These are phyloP conservation scores for Penicillium paxilli DNA, from an alignment of 495 filamentous ascomycete genomes.

Conservation along the genomic window DNA sequence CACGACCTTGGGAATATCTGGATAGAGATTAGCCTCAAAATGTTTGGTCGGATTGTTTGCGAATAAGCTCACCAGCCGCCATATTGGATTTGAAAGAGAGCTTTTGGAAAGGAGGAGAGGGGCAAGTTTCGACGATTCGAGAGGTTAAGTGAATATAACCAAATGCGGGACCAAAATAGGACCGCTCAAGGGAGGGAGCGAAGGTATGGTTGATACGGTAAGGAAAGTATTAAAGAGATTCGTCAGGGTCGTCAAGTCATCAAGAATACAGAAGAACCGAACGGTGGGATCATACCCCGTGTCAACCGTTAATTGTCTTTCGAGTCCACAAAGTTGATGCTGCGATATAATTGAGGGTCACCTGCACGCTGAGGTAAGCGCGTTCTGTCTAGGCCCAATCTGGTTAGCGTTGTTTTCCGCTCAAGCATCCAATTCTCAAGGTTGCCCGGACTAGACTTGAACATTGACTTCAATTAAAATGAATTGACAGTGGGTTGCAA, in stretches of 20 bases:
- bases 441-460: too few species aligned
- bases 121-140: neutral
- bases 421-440: too few species aligned
- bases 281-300: slow-evolving; percentile 12
- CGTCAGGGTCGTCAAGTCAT: slow-evolving; percentile 51
- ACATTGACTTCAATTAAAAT: slow-evolving; percentile 1
- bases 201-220: slow-evolving; percentile 21
- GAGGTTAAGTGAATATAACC: neutral
- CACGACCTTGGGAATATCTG: slow-evolving; percentile 71
- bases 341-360: slow-evolving; percentile 2
- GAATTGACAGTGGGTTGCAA: neutral
- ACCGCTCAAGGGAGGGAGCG: slow-evolving; percentile 6
- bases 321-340: neutral
- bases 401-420: too few species aligned
- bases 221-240: slow-evolving; percentile 44
- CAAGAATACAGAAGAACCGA: slow-evolving; percentile 28
- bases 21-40: neutral
- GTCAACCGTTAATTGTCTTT: neutral
- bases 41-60: neutral
- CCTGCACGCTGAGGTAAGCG: slow-evolving; percentile 4
- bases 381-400: neutral
- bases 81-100: slow-evolving; percentile 4
- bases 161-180: slow-evolving; percentile 9
- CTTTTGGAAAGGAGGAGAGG: neutral
- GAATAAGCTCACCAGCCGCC: slow-evolving; percentile 15